Base-by-base conservation (phyloP, 495 filamentous ascomycete genomes). In the Chlorociboria aeruginascens region DNA sequence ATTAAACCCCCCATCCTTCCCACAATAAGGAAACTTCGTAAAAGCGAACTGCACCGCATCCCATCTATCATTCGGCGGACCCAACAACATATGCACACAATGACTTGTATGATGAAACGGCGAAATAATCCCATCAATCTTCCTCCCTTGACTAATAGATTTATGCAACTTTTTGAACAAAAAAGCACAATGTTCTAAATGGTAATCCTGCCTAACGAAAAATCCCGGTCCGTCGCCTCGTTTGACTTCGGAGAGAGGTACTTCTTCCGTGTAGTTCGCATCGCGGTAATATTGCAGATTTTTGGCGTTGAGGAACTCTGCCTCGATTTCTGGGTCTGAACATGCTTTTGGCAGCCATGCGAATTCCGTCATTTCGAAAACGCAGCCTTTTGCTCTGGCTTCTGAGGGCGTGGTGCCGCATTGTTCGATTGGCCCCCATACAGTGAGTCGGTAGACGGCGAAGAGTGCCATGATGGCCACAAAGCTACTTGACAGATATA, bases 11-110 rank as follows among this genome's bases (percentile, higher is more conserved):
- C 41, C 41, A 30, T 32, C 11, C 41, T 29, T 44, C 31, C 41
- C 41, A 44, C 41, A 44, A 32, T 44, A 44, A 11, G 41, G 41
- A 29, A n/a, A 44, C 31, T 44, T 44, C 25, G 41, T 44, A 11
- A 44, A 44, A 44, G 41, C 41, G 16, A 30, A 44, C 41, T 44
- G 41, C 12, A 44, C 11, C 6, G 41, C 41, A 32, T 44, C 41
- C 41, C 41, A 44, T 3, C 41, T 4, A 44, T 30, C 12, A 17
- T 44, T 32, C 12, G 41, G 41, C 31, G 41, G 41, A 12, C 20
- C 41, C 20, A 44, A 20, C 31, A 44, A 44, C 41, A 44, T 44
- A 32, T 44, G 41, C 11, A 44, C 41, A 17, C 41, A 44, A 28
- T 44, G 41, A 28, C 41, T 17, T 3, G 41, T 44, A 28, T 44